Evolutionary conservation across 169 alveolate species (phyloP).

Genomic region (Babesia ovis): DNA sequence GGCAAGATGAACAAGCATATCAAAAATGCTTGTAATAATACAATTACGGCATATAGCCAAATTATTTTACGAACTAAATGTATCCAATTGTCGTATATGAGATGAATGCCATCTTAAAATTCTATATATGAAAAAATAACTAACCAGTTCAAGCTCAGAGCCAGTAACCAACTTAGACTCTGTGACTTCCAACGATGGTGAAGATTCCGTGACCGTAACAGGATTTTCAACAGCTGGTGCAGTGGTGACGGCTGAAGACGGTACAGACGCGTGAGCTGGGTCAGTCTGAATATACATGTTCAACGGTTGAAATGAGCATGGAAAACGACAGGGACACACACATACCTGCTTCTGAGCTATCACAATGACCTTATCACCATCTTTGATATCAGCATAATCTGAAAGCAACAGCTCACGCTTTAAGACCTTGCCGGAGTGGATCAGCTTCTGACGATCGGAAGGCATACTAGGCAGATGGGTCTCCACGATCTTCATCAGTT

Average conservation of each 20-base stretch:
- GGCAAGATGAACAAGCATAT: background rate
- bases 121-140: no score
- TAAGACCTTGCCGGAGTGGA: constrained; percentile 83
- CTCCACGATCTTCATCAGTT: constrained; percentile 75
- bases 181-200: constrained; percentile 1
- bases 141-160: constrained; percentile 30
- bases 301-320: background rate
- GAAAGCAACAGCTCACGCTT: constrained; percentile 64
- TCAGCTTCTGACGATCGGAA: constrained; percentile 77
- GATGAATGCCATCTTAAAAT: no score
- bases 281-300: background rate
- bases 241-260: no score
- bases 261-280: no score
- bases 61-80: background rate
- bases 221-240: constrained; percentile 4
- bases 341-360: constrained; percentile 57
- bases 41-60: background rate
- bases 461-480: constrained; percentile 70
- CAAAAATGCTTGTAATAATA: background rate
- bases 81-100: no score
- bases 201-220: background rate
- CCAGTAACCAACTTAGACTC: constrained; percentile 34
- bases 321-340: background rate
- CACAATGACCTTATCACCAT: constrained; percentile 82
- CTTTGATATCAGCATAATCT: constrained; percentile 77